These are phyloP conservation scores for Geotrichum candidum DNA, from an alignment of 1,139 yeast species.

Conservation along the genomic window DNA sequence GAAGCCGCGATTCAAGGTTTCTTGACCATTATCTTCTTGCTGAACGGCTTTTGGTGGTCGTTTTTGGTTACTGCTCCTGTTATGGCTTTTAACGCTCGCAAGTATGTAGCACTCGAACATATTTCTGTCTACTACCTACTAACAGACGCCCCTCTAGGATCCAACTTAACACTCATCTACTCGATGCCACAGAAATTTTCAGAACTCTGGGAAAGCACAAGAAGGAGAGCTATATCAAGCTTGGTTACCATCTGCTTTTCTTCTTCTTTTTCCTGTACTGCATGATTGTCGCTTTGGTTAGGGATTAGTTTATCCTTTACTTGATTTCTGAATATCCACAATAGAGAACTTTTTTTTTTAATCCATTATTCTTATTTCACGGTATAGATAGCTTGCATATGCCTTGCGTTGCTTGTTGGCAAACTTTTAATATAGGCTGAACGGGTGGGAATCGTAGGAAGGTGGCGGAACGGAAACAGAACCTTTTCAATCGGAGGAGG, in stretches of 20 bases:
- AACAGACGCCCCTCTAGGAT: slow-evolving; percentile 12
- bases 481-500: too few species aligned
- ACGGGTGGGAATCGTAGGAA: too few species aligned
- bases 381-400: not conserved
- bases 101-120: slow-evolving; percentile 35
- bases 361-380: not conserved
- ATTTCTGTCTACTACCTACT: not conserved
- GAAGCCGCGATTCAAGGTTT: slow-evolving; percentile 83
- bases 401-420: not conserved
- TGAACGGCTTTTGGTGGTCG: slow-evolving; percentile 92
- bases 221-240: slow-evolving; percentile 82
- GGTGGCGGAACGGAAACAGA: too few species aligned
- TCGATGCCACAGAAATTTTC: slow-evolving; percentile 97
- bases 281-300: slow-evolving; percentile 93
- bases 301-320: slow-evolving; percentile 37
- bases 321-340: not conserved
- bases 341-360: not conserved
- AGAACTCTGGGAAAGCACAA: slow-evolving; percentile 90
- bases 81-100: slow-evolving; percentile 72
- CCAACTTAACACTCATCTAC: slow-evolving; percentile 53
- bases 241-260: slow-evolving; percentile 85
- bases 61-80: slow-evolving; percentile 83
- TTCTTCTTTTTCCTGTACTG: slow-evolving; percentile 94
- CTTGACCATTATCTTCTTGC: slow-evolving; percentile 61
- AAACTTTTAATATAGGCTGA: not conserved